A percentile compares a stretch with the other conserved stretches of the same genome.
phyloP scores from a whole-genome alignment of 2,329 filamentous ascomycete genomes.

The Chaetothyriales sp. region DNA sequence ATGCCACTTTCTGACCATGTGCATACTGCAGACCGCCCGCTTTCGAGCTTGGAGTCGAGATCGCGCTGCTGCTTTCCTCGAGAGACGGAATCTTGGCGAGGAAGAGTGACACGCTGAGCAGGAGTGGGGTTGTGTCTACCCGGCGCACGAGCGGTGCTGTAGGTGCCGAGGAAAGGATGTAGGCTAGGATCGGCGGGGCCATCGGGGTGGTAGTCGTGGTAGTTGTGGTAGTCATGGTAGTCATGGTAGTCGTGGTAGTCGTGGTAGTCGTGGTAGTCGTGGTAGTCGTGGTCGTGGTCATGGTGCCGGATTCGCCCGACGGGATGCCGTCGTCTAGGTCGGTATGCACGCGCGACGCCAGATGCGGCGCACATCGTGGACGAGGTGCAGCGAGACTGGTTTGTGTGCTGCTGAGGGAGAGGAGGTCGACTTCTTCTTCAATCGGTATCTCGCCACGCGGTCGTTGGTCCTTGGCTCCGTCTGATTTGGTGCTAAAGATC shows the following conservation, averaged over 20 bases:
- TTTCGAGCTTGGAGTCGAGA: conserved; percentile 47
- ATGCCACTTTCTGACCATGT: conserved; percentile 65
- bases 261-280: conserved; percentile 9
- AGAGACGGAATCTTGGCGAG: conserved; percentile 66
- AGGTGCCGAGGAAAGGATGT: conserved; percentile 45
- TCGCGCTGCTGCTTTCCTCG: conserved; percentile 42
- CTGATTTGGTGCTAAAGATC: conserved; percentile 36
- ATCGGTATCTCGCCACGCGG: conserved; percentile 26
- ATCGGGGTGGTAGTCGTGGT: conserved; percentile 10
- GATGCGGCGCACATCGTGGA: conserved; percentile 6
- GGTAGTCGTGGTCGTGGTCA: conserved; percentile 8
- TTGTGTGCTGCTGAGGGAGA: conserved; percentile 41
- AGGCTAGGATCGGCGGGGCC: conserved; percentile 16
- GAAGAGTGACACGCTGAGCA: conserved; percentile 69
- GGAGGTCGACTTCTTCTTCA: conserved; percentile 43
- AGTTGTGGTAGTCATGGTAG: conserved; percentile 6
- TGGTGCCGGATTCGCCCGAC: conserved; percentile 8
- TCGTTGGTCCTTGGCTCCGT: conserved; percentile 17
- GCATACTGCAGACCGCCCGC: conserved; percentile 38
- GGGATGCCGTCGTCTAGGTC: conserved; percentile 13
- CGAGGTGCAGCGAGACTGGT: conserved; percentile 16
- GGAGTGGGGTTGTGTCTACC: conserved; percentile 72
- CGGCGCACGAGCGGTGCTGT: conserved; percentile 61
- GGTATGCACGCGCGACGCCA: conserved; percentile 23
- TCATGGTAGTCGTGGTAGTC: conserved; percentile 9